phyloP scores from a whole-genome alignment of 306 rosid species.

The Vigna angularis region DNA sequence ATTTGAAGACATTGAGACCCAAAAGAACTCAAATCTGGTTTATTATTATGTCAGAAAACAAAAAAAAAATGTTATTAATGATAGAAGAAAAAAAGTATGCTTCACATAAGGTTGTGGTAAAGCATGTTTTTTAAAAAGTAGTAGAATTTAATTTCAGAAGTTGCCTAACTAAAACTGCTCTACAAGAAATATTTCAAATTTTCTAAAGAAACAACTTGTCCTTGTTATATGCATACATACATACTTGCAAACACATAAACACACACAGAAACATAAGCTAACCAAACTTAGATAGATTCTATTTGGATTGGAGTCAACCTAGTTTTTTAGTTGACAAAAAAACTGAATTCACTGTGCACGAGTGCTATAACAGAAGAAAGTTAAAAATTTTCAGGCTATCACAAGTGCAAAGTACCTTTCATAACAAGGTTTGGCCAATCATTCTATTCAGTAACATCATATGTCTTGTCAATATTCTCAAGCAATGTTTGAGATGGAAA shows the following conservation, averaged over 20 bases:
- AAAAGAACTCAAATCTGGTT: background rate
- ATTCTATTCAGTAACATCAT: background rate
- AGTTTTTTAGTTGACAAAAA: background rate
- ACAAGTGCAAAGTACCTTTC: background rate
- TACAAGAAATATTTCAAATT: background rate
- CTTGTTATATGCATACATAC: background rate
- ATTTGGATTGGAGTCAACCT: background rate
- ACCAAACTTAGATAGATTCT: background rate
- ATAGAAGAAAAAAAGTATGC: background rate
- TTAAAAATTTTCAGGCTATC: slow-evolving; percentile 12
- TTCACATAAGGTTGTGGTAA: background rate
- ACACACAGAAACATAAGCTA: background rate
- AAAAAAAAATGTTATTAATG: background rate
- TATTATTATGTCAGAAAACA: background rate
- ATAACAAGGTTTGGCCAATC: slow-evolving; percentile 27
- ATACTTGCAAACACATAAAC: background rate
- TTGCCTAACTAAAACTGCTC: background rate
- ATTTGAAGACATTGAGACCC: background rate
- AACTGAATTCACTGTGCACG: background rate
- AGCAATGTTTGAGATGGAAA: slow-evolving; percentile 14
- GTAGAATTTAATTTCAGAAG: background rate
- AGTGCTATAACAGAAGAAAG: background rate
- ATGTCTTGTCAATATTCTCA: background rate
- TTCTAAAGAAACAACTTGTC: background rate
- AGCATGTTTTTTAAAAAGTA: slow-evolving; percentile 1